Evolutionary conservation across 2,329 filamentous ascomycete genomes (phyloP), one percentile per base, ranked within the genome.

Genomic region (Trichoderma gracile): DNA sequence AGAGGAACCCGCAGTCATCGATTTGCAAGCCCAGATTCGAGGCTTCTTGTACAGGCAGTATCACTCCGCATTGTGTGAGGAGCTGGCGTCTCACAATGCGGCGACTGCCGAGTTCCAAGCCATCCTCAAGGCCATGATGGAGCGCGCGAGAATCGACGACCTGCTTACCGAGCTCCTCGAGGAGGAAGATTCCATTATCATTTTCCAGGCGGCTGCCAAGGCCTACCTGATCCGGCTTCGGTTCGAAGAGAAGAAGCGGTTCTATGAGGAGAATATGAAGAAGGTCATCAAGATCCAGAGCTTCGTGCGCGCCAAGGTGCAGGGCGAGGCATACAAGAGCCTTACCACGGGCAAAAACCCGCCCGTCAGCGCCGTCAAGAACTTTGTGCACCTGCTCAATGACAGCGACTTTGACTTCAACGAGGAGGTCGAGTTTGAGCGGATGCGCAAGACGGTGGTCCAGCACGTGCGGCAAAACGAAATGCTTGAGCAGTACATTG

Each of bases 381-480:
- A 96, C 74, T 99, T 99, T 75, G 93, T 99, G 2, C 95, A 99
- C 76, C 83, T 99, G 43, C 87, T 99, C 64, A 99, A 98, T 72
- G 95, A 99, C 77, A 98, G 93, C 72, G 94, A 97, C 73, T 97
- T 99, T 72, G 95, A 99, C 75, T 99, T 99, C 78, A 96, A 99
- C 74, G 94, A 98, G 75, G 95, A 99, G 75, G 89, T 99, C 58
- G 95, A 99, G 74, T 97, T 98, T 69, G 95, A 99, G 77, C 87
- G 93, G 54, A 82, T 98, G 73, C 87, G 96, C 60, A 97, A 98
- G 81, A 96, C 92, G 4, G 95, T 99, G 17, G 93, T 99, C 7
- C 93, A 98, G 74, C 93, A 98, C 74, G 95, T 99, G 10, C 89
- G 94, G 54, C 93, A 97, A 71, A 99, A 99, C 73, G 95, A 99